Percentiles rank a stretch among this genome's conserved stretches.
These are phyloP conservation scores for Periconia sp. DNA, from an alignment of 2,329 filamentous ascomycete genomes.

Conservation along the genomic window DNA sequence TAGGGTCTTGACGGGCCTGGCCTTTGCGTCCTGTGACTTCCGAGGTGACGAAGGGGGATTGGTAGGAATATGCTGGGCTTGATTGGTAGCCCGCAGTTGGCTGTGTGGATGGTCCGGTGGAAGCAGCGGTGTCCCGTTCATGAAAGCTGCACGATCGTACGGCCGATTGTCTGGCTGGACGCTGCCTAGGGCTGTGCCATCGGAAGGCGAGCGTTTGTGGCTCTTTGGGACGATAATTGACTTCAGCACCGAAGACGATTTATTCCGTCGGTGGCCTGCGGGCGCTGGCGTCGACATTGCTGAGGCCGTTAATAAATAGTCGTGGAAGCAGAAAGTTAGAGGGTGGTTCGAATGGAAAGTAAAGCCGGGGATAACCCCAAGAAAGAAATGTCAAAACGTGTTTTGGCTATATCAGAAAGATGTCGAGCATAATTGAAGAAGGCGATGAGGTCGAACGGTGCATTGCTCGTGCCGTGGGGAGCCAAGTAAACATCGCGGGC, in stretches of 20 bases:
- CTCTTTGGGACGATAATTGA: conserved; percentile 59
- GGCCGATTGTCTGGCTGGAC: conserved; percentile 23
- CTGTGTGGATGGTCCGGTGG: conserved; percentile 58
- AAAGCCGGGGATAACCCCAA: conserved; percentile 13
- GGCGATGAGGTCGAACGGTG: conserved; percentile 18
- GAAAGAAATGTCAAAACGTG: conserved; percentile 22
- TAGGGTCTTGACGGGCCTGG: conserved; percentile 44
- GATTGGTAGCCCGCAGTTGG: conserved; percentile 31
- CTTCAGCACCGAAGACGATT: conserved; percentile 54
- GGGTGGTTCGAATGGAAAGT: too few relatives aligned
- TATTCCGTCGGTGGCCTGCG: conserved; percentile 46
- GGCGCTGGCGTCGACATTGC: conserved; percentile 34
- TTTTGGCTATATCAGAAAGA: conserved; percentile 29
- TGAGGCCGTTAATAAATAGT: conserved; percentile 12
- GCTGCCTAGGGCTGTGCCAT: conserved; percentile 38
- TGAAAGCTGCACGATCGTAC: conserved; percentile 31
- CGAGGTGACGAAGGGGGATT: conserved; percentile 38
- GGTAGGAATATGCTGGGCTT: conserved; percentile 46
- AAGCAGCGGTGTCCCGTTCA: conserved; percentile 49
- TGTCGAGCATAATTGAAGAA: conserved; percentile 26
- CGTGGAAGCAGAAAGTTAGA: conserved; percentile 8
- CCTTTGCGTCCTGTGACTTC: conserved; percentile 47
- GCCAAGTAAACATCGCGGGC: conserved; percentile 7
- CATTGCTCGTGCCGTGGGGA: conserved; percentile 15
- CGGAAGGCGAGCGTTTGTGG: conserved; percentile 56